These are phyloP conservation scores for Globisporangium radiosum DNA, from an alignment of 352 stramenopile genomes.

Conservation along the genomic window DNA sequence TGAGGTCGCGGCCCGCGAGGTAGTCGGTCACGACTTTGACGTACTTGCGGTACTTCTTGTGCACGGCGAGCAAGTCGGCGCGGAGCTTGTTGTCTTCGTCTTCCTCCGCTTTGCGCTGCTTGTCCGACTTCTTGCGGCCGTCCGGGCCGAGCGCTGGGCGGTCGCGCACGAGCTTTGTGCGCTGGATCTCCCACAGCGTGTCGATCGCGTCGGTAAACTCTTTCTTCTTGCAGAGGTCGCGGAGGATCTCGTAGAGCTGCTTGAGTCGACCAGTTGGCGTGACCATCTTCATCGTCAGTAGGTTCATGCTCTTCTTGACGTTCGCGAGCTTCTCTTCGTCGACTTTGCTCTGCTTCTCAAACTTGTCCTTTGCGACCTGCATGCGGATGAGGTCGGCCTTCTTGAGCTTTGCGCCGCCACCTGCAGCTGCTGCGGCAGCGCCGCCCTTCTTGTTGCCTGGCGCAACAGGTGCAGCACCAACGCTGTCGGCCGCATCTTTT, in stretches of 20 bases:
- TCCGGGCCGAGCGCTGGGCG: constrained; percentile 29
- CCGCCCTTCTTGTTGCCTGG: constrained; percentile 34
- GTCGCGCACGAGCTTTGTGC: constrained; percentile 50
- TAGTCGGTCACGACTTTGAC: constrained; percentile 72
- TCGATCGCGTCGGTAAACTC: constrained; percentile 81
- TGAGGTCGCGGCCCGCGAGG: constrained; percentile 61
- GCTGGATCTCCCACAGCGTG: constrained; percentile 85
- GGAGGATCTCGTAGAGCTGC: constrained; percentile 82
- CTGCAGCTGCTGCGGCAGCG: neutral
- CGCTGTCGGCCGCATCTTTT: no score
- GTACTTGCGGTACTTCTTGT: constrained; percentile 88
- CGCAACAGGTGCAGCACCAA: neutral
- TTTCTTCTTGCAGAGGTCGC: constrained; percentile 80
- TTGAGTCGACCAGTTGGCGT: constrained; percentile 76
- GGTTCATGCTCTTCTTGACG: constrained; percentile 76
- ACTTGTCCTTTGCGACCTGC: constrained; percentile 83
- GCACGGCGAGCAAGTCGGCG: constrained; percentile 54
- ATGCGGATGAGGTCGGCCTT: constrained; percentile 85
- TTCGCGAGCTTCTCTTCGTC: constrained; percentile 86
- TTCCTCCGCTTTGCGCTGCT: constrained; percentile 63
- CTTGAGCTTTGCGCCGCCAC: constrained; percentile 53
- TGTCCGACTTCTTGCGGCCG: constrained; percentile 60
- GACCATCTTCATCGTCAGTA: constrained; percentile 83
- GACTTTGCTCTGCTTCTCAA: constrained; percentile 82
- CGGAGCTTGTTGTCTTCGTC: constrained; percentile 69